Evolutionary conservation across 2,329 filamentous ascomycete genomes (phyloP).

Genomic region (Diplocarpon mali): DNA sequence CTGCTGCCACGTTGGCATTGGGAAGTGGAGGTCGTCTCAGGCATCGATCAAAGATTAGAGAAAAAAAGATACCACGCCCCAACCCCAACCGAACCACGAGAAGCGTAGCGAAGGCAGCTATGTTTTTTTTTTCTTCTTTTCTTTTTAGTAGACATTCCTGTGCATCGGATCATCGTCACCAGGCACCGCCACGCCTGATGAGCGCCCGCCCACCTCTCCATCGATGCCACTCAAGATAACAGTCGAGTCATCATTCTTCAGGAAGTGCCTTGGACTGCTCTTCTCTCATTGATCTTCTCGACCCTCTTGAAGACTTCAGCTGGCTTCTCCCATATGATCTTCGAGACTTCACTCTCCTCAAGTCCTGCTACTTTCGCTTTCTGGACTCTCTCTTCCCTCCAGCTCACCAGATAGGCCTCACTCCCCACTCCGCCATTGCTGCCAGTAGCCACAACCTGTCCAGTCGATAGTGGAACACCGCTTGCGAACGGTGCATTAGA

Average conservation of each 20-base stretch:
- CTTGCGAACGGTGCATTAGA: conserved; percentile 3
- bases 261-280: neutral
- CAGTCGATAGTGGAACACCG: conserved; percentile 13
- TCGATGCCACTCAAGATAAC: neutral
- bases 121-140: too few relatives aligned
- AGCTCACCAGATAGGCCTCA: conserved; percentile 20
- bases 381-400: conserved; percentile 18
- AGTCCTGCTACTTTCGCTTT: conserved; percentile 16
- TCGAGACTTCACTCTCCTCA: conserved; percentile 12
- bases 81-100: too few relatives aligned
- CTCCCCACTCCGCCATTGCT: conserved; percentile 13
- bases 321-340: conserved; percentile 23
- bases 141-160: too few relatives aligned
- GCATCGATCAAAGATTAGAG: too few relatives aligned
- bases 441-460: conserved; percentile 8
- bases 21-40: too few relatives aligned
- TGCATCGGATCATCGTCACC: too few relatives aligned
- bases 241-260: neutral
- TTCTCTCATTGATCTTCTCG: conserved; percentile 17
- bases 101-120: too few relatives aligned
- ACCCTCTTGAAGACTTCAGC: conserved; percentile 19
- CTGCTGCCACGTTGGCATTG: neutral
- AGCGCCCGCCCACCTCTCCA: neutral
- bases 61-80: too few relatives aligned
- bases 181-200: too few relatives aligned